These are phyloP conservation scores for Trichoderma erinaceum DNA, from an alignment of 495 filamentous ascomycete species.

Conservation along the genomic window DNA sequence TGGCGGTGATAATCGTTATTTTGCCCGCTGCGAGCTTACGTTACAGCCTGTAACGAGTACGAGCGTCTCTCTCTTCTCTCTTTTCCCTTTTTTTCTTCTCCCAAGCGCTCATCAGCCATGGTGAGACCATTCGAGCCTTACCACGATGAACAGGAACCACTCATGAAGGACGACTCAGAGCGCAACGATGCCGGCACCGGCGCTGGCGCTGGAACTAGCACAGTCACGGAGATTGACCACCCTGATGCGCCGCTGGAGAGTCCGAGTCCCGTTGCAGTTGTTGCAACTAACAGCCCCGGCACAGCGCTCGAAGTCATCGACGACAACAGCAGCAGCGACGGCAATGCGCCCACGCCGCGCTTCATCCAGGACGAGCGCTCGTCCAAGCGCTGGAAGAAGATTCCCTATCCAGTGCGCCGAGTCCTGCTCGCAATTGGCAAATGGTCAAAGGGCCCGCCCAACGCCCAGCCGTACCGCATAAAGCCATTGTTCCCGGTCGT, in stretches of 20 bases:
- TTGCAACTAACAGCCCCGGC: neutral
- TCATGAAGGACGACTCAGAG: slow-evolving; percentile 15
- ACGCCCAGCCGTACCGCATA: slow-evolving; percentile 58
- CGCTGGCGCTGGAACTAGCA: neutral
- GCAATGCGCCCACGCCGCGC: slow-evolving; percentile 31
- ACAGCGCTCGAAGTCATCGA: slow-evolving; percentile 21
- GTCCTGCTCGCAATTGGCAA: slow-evolving; percentile 37
- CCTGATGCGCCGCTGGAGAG: slow-evolving; percentile 29
- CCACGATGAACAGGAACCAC: slow-evolving; percentile 14
- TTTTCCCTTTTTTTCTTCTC: neutral
- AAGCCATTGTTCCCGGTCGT: slow-evolving; percentile 60
- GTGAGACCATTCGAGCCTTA: neutral
- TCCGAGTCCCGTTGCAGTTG: slow-evolving; percentile 3
- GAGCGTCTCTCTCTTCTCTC: neutral
- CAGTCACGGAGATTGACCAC: slow-evolving; percentile 22
- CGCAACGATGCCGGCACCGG: neutral
- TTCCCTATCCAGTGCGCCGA: slow-evolving; percentile 42
- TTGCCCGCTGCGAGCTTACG: neutral
- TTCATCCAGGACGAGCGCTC: slow-evolving; percentile 34
- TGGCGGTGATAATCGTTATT: neutral
- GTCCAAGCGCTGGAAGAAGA: slow-evolving; percentile 40
- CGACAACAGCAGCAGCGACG: slow-evolving; percentile 17
- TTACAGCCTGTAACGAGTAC: neutral
- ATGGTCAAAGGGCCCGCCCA: slow-evolving; percentile 70
- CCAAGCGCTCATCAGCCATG: slow-evolving; percentile 12